Conservation (phyloP, 768 basidiomycete genomes). For the Lenzites betulinus region DNA sequence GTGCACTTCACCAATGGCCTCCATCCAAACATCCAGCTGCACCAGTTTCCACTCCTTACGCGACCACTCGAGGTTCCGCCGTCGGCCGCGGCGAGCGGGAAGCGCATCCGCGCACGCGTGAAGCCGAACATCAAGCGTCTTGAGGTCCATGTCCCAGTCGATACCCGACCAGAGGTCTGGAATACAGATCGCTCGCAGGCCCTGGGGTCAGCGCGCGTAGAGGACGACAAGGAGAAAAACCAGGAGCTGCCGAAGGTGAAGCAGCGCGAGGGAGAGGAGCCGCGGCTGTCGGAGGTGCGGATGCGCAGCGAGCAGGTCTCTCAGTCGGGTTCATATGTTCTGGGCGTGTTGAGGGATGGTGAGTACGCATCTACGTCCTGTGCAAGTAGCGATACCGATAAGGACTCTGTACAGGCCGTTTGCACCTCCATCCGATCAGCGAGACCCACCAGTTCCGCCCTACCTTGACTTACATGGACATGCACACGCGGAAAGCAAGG, state of each 20-base stretch:
- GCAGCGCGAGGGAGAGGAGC: conserved; percentile 52
- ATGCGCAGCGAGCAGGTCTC: conserved; percentile 72
- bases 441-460: conserved; percentile 84
- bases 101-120: conserved; percentile 72
- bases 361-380: conserved; percentile 20
- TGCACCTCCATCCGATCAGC: conserved; percentile 77
- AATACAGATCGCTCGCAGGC: conserved; percentile 69
- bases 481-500: conserved; percentile 62
- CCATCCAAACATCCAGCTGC: conserved; percentile 66
- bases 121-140: conserved; percentile 63
- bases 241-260: conserved; percentile 51
- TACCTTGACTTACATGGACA: conserved; percentile 78
- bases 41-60: conserved; percentile 79
- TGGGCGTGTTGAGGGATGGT: conserved; percentile 80
- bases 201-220: conserved; percentile 62
- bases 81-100: conserved; percentile 70
- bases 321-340: conserved; percentile 66
- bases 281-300: conserved; percentile 68
- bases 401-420: conserved; percentile 47
- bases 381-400: not conserved
- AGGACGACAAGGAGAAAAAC: conserved; percentile 81
- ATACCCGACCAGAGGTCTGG: conserved; percentile 80
- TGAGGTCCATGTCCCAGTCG: conserved; percentile 83
- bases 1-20: conserved; percentile 69
- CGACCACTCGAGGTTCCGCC: conserved; percentile 78